Base-by-base conservation (phyloP, 768 basidiomycete genomes). In the Lactarius akahatsu region DNA sequence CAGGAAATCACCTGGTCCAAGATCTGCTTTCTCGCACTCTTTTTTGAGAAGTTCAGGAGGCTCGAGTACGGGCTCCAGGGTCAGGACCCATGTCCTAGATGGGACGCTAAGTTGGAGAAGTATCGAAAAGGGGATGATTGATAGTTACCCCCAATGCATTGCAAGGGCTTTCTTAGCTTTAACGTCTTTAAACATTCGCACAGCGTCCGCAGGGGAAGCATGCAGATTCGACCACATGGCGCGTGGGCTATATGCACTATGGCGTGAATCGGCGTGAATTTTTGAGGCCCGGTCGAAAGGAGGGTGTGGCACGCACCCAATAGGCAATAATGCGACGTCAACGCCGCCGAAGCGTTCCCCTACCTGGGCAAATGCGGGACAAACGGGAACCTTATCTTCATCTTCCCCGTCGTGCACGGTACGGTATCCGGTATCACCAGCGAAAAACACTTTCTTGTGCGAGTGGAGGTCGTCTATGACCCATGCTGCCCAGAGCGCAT, bases 291-390 rank as follows among this genome's bases (percentile, higher is more conserved):
- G 8, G 16, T 20, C 10, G 6, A 45, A 41, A 38, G 11, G 11
- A 28, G 45, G 41, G 16, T 13, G 26, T n/a, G n/a, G 45, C 64
- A 75, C 73, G 72, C 77, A 83, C 81, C 86, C 83, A n/a, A 89
- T 89, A 0, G 90, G 89, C 65, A 91, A 86, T 74, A 90, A 73
- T 4, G 86, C 86, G 38, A 90, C 75, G 72, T 91, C 88, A 70
- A 91, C 86, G 0, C 80, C 82, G 0, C 86, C 87, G 68, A 85
- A 85, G 13, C 73, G 74, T 57, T 83, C 78, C 2, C 90, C 91
- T 59, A 93, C 87, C 74, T 88, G 82, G 71, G 82, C 81, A 75
- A 93, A 93, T 4, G 83, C 90, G 6, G 90, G 91, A 73, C 90
- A 92, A 13, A 79, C 75, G 0, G 87, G 83, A 2, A 83, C 78